A percentile compares a stretch with the other conserved stretches of the same genome.
Evolutionary conservation across 345 rosid genomes (phyloP).

Genomic region (Acer saccharum): DNA sequence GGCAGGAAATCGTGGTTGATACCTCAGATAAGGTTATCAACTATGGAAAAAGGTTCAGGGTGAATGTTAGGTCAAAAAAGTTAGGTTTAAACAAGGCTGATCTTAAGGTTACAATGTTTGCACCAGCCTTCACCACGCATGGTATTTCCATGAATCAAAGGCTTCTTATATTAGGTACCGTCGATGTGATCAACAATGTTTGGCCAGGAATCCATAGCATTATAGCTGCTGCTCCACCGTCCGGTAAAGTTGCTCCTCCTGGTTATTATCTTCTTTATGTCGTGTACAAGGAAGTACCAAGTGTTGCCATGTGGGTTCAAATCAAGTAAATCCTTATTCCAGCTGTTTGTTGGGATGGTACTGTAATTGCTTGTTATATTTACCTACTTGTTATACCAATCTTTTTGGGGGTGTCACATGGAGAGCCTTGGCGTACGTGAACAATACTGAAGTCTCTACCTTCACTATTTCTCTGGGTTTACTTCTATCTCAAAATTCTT

Average conservation of each 20-base stretch:
- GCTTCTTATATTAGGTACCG: conserved; percentile 36
- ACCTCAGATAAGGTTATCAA: conserved; percentile 12
- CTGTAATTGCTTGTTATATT: too few species aligned
- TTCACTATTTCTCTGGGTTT: too few species aligned
- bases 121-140: conserved; percentile 78
- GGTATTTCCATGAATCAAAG: conserved; percentile 79
- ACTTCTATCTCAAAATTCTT: too few species aligned
- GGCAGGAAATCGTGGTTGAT: conserved; percentile 33
- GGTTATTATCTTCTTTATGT: conserved; percentile 59
- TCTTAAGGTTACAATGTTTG: conserved; percentile 46
- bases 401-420: background rate
- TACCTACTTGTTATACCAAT: background rate
- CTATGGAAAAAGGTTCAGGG: conserved; percentile 29
- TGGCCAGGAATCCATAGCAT: conserved; percentile 16
- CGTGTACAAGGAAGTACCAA: conserved; percentile 54
- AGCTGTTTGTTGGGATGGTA: background rate
- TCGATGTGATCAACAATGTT: conserved; percentile 6
- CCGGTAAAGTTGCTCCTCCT: conserved; percentile 51
- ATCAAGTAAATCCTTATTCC: conserved; percentile 26
- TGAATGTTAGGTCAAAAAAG: conserved; percentile 27
- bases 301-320: conserved; percentile 56
- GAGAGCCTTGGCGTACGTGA: background rate
- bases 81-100: background rate
- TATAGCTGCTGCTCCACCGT: conserved; percentile 40
- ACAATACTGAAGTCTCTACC: too few species aligned